Evolutionary conservation across 208 protist species (phyloP), one percentile per base, ranked within the genome.

Genomic region (Naegleria gruberi): DNA sequence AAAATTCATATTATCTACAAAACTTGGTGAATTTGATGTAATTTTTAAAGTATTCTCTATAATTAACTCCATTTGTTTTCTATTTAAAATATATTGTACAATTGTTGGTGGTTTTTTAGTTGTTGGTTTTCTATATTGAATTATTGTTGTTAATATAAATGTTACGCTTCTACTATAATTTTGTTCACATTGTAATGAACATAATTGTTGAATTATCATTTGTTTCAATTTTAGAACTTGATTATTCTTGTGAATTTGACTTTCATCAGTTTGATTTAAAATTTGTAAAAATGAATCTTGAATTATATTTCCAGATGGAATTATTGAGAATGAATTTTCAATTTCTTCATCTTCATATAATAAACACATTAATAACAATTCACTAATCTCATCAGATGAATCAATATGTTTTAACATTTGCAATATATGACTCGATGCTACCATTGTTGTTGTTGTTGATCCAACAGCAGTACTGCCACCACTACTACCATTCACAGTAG

Each of bases 1-100:
- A 77, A 77, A 77, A 77, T 77, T 77, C 65, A 77, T 77, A 77
- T 77, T 77, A 77, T 77, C 65, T 8, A 77, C 65, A 77, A 77
- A 77, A 77, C 65, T 77, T 37, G 30, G 17, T 37, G 65, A 30
- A 77, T 77, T 77, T 7, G 65, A 77, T 37, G 30, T 37, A 77
- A 77, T 77, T 1, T 77, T 77, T 77, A 77, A 37, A 77, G 65
- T 77, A 77, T 77, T 77, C 0, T 77, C 30, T 37, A 77, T 37
- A 30, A 77, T 77, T 37, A 77, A 77, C n/a, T 77, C 65, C 30
- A 77, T 37, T 77, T 77, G 65, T 77, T 77, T 37, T 77, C 65
- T 30, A 77, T 77, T 77, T 19, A 77, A 8, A 37, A 77, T 77
- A 77, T 77, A 77, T 77, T 77, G 30, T 37, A 77, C 65, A 37